These are phyloP conservation scores for Rutstroemia sp. DNA, from an alignment of 2,329 filamentous ascomycete species.

Conservation along the genomic window DNA sequence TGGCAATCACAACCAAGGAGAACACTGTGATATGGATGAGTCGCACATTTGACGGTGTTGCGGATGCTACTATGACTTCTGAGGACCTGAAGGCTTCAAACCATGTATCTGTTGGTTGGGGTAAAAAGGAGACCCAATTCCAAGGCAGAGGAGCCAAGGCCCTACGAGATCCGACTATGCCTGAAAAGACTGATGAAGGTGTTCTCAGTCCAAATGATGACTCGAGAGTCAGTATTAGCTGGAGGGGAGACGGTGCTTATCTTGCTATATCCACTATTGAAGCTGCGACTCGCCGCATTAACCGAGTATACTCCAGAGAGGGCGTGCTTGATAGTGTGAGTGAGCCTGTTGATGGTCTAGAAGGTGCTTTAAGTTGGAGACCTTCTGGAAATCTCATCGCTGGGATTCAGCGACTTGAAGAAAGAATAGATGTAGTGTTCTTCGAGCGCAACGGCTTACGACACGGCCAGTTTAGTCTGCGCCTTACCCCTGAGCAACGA, in stretches of 20 bases:
- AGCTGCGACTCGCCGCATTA: slow-evolving; percentile 60
- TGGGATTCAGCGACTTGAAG: slow-evolving; percentile 65
- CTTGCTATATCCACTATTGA: slow-evolving; percentile 81
- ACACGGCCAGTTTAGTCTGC: slow-evolving; percentile 89
- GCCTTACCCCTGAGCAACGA: slow-evolving; percentile 53
- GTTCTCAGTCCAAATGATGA: slow-evolving; percentile 69
- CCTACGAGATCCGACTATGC: slow-evolving; percentile 86
- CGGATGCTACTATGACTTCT: slow-evolving; percentile 61
- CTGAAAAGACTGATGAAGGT: slow-evolving; percentile 84
- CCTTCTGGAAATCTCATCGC: slow-evolving; percentile 87
- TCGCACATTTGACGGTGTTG: slow-evolving; percentile 76
- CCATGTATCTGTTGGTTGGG: slow-evolving; percentile 96
- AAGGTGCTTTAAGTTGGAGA: slow-evolving; percentile 81
- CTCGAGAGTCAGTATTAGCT: slow-evolving; percentile 66
- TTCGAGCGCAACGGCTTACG: slow-evolving; percentile 96
- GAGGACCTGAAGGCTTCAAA: slow-evolving; percentile 83
- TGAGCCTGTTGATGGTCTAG: slow-evolving; percentile 90
- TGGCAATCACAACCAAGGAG: slow-evolving; percentile 74
- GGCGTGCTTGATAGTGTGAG: slow-evolving; percentile 87
- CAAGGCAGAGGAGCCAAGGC: slow-evolving; percentile 84
- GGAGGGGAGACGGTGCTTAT: slow-evolving; percentile 90
- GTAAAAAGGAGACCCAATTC: slow-evolving; percentile 97
- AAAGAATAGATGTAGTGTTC: slow-evolving; percentile 77
- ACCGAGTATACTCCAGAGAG: slow-evolving; percentile 86
- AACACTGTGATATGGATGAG: slow-evolving; percentile 88